These are phyloP conservation scores for Endothia cerciana DNA, from an alignment of 2,329 filamentous ascomycete genomes.

Conservation along the genomic window DNA sequence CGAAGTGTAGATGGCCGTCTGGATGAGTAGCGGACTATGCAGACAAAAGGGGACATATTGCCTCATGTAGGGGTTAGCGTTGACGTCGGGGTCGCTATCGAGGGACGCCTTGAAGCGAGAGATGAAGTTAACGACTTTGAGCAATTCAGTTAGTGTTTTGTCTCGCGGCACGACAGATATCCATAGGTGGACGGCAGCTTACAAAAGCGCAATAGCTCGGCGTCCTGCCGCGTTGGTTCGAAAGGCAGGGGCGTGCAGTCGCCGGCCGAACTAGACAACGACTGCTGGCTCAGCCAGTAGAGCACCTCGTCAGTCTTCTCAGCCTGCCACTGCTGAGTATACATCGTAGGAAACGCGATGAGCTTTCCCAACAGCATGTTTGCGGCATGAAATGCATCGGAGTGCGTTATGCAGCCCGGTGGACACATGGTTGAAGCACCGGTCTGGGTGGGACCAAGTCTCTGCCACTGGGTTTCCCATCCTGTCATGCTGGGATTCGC, in stretches of 20 bases:
- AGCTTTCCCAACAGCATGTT: slow-evolving; percentile 35
- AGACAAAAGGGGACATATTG: slow-evolving; percentile 52
- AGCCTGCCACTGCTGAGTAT: slow-evolving; percentile 28
- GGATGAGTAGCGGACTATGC: slow-evolving; percentile 53
- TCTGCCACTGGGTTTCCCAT: slow-evolving; percentile 6
- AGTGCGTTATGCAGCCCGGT: slow-evolving; percentile 35
- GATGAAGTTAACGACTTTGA: slow-evolving; percentile 50
- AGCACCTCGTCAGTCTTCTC: slow-evolving; percentile 28
- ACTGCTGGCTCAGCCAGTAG: slow-evolving; percentile 37
- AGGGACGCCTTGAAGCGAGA: slow-evolving; percentile 56
- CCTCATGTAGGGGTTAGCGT: slow-evolving; percentile 49
- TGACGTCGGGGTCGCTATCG: slow-evolving; percentile 50
- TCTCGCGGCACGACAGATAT: neutral
- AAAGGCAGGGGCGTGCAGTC: slow-evolving; percentile 47
- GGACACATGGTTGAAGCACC: slow-evolving; percentile 29
- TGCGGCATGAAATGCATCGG: slow-evolving; percentile 37
- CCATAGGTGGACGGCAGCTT: slow-evolving; percentile 32
- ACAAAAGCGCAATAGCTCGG: slow-evolving; percentile 54
- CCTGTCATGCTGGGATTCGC: neutral
- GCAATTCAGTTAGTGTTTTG: neutral
- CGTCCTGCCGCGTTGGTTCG: slow-evolving; percentile 47
- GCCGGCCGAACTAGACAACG: slow-evolving; percentile 9
- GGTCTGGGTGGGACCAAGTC: neutral
- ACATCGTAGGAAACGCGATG: slow-evolving; percentile 28
- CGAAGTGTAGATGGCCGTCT: slow-evolving; percentile 54